Evolutionary conservation across 257 asterid genomes (phyloP), one percentile per base, ranked within the genome.

Genomic region (Solanum megistacrolobum): DNA sequence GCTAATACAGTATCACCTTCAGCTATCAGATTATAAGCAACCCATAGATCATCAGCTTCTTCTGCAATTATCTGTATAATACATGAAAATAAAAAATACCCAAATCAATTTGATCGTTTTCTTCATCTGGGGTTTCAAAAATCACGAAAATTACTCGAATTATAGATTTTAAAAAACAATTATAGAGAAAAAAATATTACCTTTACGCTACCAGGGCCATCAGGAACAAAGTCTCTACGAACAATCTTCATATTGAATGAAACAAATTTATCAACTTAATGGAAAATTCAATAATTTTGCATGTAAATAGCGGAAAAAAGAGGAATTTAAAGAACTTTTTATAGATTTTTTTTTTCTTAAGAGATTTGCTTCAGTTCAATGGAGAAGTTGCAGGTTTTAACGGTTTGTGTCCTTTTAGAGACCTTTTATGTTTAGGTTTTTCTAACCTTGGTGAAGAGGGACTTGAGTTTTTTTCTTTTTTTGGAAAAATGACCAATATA

Each of bases 151-250:
- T 14, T 12, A 25, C 29, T 5, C 12, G n/a, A 78, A 36, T 43
- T 25, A 35, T 38, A 76, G 10, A 34, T 31, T 29, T 41, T 66
- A 36, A 25, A 65, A 36, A 14, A 20, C 29, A 73, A 73, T 34
- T 73, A 34, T 20, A 34, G 16, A 43, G 27, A 32, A 32, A 65
- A 86, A 36, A 31, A 65, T 25, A 10, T 11, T 74, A 96, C 99
- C 98, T 97, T 96, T 43, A 97, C 98, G 71, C 96, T 94, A 78
- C 99, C 99, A 25, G 98, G 96, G 83, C 99, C 98, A 88, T 92
- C 83, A 27, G 60, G 93, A 55, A 89, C 90, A 27, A 94, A 36
- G 87, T 89, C 91, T 88, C 90, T 92, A 3, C 93, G 98, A 85
- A 95, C 94, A 72, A 96, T 93, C 94, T 94, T 96, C 99, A 95